Evolutionary conservation across 306 rosid genomes (phyloP).

Genomic region (Cucumis cinereus): DNA sequence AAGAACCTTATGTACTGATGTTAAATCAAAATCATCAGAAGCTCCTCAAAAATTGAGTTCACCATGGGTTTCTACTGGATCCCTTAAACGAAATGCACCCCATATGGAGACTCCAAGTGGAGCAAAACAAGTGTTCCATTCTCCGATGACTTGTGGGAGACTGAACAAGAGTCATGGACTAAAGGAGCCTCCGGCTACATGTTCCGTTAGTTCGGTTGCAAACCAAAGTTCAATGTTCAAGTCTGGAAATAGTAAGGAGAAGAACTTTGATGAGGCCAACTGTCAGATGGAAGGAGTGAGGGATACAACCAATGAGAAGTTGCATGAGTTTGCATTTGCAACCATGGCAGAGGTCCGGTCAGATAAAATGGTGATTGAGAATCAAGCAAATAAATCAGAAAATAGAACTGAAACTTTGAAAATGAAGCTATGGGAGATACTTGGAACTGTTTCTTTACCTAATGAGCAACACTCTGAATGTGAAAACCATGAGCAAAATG

Average conservation of each 20-base stretch:
- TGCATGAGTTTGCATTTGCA: slow-evolving; percentile 41
- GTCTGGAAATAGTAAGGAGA: slow-evolving; percentile 27
- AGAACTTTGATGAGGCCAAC: slow-evolving; percentile 26
- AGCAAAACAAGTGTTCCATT: slow-evolving; percentile 25
- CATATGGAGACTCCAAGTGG: slow-evolving; percentile 26
- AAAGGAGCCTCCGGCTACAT: slow-evolving; percentile 23
- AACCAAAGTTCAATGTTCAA: slow-evolving; percentile 27
- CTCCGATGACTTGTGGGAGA: slow-evolving; percentile 28
- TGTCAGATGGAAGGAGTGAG: slow-evolving; percentile 33
- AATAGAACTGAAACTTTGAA: slow-evolving; percentile 57
- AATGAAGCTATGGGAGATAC: slow-evolving; percentile 73
- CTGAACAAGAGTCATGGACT: slow-evolving; percentile 24
- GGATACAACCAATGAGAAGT: slow-evolving; percentile 21
- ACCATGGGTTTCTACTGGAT: slow-evolving; percentile 38
- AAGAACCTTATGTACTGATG: slow-evolving; percentile 11
- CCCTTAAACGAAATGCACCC: slow-evolving; percentile 24
- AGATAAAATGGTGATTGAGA: slow-evolving; percentile 24
- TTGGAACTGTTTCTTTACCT: slow-evolving; percentile 55
- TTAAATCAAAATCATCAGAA: slow-evolving; percentile 22
- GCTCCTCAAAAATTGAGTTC: slow-evolving; percentile 24
- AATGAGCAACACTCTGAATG: slow-evolving; percentile 29
- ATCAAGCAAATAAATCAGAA: slow-evolving; percentile 34
- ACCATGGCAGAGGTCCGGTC: slow-evolving; percentile 22
- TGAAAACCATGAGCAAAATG: slow-evolving; percentile 22
- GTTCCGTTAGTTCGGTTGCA: slow-evolving; percentile 22